Conservation (phyloP, 2,329 filamentous ascomycete genomes). For the Plectosphaerella sp. region DNA sequence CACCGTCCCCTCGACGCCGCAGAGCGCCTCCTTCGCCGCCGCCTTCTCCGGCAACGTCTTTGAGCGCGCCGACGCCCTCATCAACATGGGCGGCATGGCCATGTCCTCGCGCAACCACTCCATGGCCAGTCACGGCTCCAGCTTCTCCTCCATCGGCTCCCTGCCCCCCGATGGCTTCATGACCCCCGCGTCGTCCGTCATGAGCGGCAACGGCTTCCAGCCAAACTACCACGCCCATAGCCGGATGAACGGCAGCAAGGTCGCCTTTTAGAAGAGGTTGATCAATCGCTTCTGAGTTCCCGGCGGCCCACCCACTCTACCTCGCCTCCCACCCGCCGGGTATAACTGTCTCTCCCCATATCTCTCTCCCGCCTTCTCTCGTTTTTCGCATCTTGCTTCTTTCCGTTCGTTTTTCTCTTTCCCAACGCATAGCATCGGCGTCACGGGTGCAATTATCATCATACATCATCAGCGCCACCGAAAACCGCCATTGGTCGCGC, state of each 20-base stretch:
- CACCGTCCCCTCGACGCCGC: conserved; percentile 71
- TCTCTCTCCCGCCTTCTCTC: background rate
- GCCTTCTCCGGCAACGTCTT: conserved; percentile 56
- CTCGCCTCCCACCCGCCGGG: background rate
- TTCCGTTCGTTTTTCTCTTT: background rate
- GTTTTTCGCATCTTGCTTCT: background rate
- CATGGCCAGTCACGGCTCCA: conserved; percentile 28
- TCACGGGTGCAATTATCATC: background rate
- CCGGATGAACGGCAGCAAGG: conserved; percentile 32
- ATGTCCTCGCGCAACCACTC: conserved; percentile 39
- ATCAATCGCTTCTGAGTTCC: background rate
- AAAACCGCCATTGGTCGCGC: no score
- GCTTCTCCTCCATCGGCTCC: conserved; percentile 34
- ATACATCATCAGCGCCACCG: background rate
- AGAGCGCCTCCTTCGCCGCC: conserved; percentile 50
- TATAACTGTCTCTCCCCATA: background rate
- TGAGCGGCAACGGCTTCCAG: conserved; percentile 23
- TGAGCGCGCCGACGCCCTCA: conserved; percentile 53
- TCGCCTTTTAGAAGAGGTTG: conserved; percentile 27
- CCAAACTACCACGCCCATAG: conserved; percentile 12
- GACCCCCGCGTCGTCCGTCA: conserved; percentile 21
- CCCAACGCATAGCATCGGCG: background rate
- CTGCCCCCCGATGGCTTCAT: conserved; percentile 33
- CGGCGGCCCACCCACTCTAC: background rate
- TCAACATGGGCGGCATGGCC: conserved; percentile 53